Evolutionary conservation across 2,329 filamentous ascomycete species (phyloP), one percentile per base, ranked within the genome.

Genomic region (Aspergillus sp.): DNA sequence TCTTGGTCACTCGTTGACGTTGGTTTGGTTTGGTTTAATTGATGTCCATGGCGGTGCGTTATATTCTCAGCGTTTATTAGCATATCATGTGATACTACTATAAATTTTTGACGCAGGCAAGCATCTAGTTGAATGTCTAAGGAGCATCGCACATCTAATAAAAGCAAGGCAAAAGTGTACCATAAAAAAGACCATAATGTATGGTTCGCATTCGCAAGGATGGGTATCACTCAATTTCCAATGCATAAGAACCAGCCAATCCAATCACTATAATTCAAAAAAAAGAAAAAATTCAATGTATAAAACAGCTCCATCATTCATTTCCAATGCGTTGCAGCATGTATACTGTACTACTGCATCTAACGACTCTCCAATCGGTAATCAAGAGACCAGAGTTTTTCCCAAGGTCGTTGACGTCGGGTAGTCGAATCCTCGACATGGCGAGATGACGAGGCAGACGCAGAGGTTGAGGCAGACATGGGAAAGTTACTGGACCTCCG

Each of bases 341-440:
- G 19, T 19, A 19, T 19, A 19, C 19, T 19, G 19, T 19, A 19
- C 19, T 19, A 19, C 19, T 19, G 19, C 19, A 2, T 19, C 19
- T 19, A 19, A 43, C 49, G 47, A 5, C 57, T 53, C 44, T 68
- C 66, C 28, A 63, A 51, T 12, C 64, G 63, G 58, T 70, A 72
- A 44, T 72, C 68, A 44, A 72, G 58, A 43, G 66, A 70, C 60
- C 68, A 71, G 9, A 72, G 44, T 44, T 65, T 70, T 52, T 71
- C 67, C 68, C 68, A 72, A 28, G 66, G 62, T 4, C 65, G 60
- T 40, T 56, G 59, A 42, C 54, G 57, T 41, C 43, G 50, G 3
- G 32, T 43, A 53, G 57, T 41, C 43, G 50, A 4, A 33, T 48
- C 45, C 29, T 49, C 50, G 34, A 47, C 42, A 8, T 44, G 47